Evolutionary conservation across 1,139 yeast species (phyloP).

Genomic region (Magnusiomyces tetraspermus): DNA sequence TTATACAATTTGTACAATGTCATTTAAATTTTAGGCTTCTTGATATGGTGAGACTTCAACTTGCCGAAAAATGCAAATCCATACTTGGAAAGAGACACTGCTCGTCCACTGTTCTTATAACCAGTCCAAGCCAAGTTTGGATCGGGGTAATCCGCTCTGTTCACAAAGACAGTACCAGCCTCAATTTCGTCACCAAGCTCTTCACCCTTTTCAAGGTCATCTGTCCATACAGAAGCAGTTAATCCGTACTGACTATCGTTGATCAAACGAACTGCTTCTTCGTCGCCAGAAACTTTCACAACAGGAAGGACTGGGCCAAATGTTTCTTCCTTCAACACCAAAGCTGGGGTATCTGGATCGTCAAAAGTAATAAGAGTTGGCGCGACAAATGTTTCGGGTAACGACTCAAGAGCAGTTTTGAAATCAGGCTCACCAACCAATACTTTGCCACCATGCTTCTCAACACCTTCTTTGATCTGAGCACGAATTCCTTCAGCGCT

Average conservation of each 20-base stretch:
- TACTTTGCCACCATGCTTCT: conserved; percentile 51
- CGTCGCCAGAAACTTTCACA: conserved; percentile 33
- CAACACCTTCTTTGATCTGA: conserved; percentile 60
- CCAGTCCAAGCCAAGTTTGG: conserved; percentile 77
- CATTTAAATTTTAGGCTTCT: conserved; percentile 14
- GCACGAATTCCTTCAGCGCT: conserved; percentile 64
- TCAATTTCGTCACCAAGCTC: conserved; percentile 58
- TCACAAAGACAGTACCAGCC: conserved; percentile 82
- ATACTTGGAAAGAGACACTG: conserved; percentile 34
- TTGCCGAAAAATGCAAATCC: conserved; percentile 32
- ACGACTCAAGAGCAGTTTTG: conserved; percentile 25
- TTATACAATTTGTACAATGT: not conserved
- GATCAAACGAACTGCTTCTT: conserved; percentile 32
- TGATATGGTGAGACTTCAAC: conserved; percentile 33
- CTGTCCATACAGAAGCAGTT: conserved; percentile 49
- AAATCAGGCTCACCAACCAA: conserved; percentile 60
- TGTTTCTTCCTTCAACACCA: conserved; percentile 67
- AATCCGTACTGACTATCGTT: conserved; percentile 40
- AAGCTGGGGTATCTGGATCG: conserved; percentile 57
- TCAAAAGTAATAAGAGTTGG: conserved; percentile 60
- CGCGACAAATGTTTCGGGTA: conserved; percentile 61
- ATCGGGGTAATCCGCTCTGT: conserved; percentile 77
- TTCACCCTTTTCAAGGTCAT: conserved; percentile 41
- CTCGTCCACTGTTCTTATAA: conserved; percentile 72
- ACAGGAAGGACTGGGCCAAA: conserved; percentile 46